A percentile compares a stretch with the other conserved stretches of the same genome.
These are phyloP conservation scores for Candida saitoana DNA, from an alignment of 805 yeast genomes.

Conservation along the genomic window DNA sequence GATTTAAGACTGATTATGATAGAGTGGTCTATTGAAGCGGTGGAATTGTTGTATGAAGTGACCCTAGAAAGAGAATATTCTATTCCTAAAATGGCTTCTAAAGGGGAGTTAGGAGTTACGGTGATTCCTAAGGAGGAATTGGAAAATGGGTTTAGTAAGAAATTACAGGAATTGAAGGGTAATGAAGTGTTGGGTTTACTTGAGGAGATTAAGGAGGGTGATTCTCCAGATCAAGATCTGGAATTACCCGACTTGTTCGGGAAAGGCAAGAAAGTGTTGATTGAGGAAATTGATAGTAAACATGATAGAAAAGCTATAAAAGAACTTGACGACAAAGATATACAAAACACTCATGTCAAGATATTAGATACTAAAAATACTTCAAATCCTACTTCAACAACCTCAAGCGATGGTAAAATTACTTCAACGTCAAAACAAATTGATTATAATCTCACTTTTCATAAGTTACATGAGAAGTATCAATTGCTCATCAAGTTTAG, in stretches of 20 bases:
- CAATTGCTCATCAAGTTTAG: slow-evolving; percentile 14
- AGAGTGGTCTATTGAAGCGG: slow-evolving; percentile 82
- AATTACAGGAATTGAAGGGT: slow-evolving; percentile 29
- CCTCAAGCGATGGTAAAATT: too few relatives aligned
- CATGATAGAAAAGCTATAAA: neutral
- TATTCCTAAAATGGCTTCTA: slow-evolving; percentile 67
- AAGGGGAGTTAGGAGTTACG: slow-evolving; percentile 56
- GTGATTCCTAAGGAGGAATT: slow-evolving; percentile 44
- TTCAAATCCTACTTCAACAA: neutral
- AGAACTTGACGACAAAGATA: neutral
- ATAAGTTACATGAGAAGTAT: slow-evolving; percentile 4
- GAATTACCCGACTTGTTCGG: slow-evolving; percentile 28
- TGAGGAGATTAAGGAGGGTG: slow-evolving; percentile 35
- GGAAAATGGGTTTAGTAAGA: slow-evolving; percentile 32
- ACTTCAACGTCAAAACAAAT: too few relatives aligned
- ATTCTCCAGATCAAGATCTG: slow-evolving; percentile 13
- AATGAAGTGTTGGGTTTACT: slow-evolving; percentile 43
- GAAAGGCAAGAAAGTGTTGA: slow-evolving; percentile 40
- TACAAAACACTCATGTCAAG: too few relatives aligned
- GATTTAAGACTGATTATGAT: slow-evolving; percentile 63
- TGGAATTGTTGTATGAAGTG: slow-evolving; percentile 51
- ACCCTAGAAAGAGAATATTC: slow-evolving; percentile 59
- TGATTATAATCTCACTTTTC: slow-evolving; percentile 4
- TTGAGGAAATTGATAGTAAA: slow-evolving; percentile 47
- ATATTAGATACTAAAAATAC: too few relatives aligned